Evolutionary conservation across 2,329 filamentous ascomycete genomes (phyloP).

Genomic region (Xylaria sp.): DNA sequence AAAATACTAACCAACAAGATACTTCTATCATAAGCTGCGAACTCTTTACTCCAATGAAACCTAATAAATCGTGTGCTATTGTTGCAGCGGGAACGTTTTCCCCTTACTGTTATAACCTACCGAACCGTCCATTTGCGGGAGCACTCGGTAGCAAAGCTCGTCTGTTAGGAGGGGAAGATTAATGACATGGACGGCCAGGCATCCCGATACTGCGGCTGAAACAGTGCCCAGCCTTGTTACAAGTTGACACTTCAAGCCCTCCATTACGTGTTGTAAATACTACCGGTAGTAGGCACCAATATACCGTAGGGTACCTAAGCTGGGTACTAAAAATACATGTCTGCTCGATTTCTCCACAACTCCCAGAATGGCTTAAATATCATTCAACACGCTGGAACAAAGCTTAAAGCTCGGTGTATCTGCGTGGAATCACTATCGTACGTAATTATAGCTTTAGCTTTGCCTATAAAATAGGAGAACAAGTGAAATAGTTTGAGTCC

Average conservation of each 20-base stretch:
- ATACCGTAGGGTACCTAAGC: neutral
- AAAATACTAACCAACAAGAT: neutral
- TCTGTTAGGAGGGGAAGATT: neutral
- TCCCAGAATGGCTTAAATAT: neutral
- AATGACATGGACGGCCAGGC: neutral
- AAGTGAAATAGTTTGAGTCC: neutral
- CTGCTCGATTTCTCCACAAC: neutral
- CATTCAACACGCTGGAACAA: neutral
- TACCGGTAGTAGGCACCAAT: neutral
- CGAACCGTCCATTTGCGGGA: too few relatives aligned
- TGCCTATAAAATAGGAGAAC: neutral
- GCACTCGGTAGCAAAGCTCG: too few relatives aligned
- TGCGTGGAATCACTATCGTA: too few relatives aligned
- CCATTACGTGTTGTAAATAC: neutral
- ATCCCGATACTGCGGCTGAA: slow-evolving; percentile 3
- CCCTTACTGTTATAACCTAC: neutral
- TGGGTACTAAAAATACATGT: neutral
- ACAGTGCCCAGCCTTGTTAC: neutral
- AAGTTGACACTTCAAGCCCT: neutral
- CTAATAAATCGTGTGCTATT: neutral
- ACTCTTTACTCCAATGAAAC: neutral
- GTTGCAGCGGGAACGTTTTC: neutral
- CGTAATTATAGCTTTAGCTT: too few relatives aligned
- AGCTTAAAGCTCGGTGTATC: neutral
- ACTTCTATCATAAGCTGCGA: neutral